A percentile compares a stretch with the other conserved stretches of the same genome.
Evolutionary conservation across 2,329 filamentous ascomycete genomes (phyloP).

Genomic region (Phialophora verrucosa): DNA sequence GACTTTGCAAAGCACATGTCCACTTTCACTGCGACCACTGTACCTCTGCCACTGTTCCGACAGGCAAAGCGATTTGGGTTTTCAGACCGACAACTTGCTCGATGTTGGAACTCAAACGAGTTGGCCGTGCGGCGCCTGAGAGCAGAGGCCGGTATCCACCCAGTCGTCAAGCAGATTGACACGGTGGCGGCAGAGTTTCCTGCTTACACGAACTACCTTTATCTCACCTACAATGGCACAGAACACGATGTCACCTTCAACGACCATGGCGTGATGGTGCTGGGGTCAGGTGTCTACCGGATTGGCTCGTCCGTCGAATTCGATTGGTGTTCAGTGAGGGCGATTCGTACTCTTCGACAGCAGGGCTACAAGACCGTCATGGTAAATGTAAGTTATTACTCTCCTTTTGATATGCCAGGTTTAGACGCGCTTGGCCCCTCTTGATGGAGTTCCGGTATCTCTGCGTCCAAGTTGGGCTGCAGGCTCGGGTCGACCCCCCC

Average conservation of each 20-base stretch:
- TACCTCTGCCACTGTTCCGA: conserved; percentile 69
- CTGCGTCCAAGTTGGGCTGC: too few relatives aligned
- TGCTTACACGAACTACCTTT: conserved; percentile 92
- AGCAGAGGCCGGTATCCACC: conserved; percentile 83
- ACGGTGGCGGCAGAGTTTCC: conserved; percentile 98
- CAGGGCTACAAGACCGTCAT: conserved; percentile 92
- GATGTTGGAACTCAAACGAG: conserved; percentile 94
- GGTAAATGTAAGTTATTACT: conserved; percentile 65
- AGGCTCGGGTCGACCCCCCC: too few relatives aligned
- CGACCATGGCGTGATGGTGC: conserved; percentile 93
- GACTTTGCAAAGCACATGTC: conserved; percentile 84
- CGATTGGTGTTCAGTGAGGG: conserved; percentile 97
- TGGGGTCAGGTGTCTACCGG: conserved; percentile 93
- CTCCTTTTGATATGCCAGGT: conserved; percentile 1
- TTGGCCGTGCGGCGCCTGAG: conserved; percentile 82
- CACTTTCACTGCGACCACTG: conserved; percentile 69
- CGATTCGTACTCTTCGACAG: conserved; percentile 86
- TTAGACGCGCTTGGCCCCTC: background rate
- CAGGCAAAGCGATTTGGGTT: conserved; percentile 94
- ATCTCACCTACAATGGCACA: conserved; percentile 91
- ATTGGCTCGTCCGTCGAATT: conserved; percentile 99
- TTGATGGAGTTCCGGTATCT: too few relatives aligned
- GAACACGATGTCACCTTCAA: conserved; percentile 83
- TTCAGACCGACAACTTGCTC: conserved; percentile 89
- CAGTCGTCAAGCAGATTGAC: conserved; percentile 97